A percentile compares a stretch with the other conserved stretches of the same genome.
phyloP scores from a whole-genome alignment of 495 filamentous ascomycete species.

The Penicillium parvum region DNA sequence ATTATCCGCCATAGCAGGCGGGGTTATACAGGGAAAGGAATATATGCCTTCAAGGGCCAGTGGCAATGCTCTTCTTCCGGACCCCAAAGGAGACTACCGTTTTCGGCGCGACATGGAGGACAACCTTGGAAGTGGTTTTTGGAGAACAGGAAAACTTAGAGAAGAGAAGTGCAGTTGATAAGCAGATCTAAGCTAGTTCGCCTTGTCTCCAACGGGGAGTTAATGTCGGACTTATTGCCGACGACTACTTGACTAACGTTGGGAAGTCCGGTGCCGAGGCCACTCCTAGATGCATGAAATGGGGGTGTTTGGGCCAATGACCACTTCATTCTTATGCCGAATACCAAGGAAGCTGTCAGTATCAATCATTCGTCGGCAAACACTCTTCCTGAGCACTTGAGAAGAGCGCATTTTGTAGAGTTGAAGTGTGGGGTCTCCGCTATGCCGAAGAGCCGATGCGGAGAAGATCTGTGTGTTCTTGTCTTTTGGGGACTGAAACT shows the following conservation, averaged over 20 bases:
- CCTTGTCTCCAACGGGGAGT: constrained; percentile 6
- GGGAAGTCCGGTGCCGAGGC: background rate
- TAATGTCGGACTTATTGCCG: constrained; percentile 12
- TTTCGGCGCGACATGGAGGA: constrained; percentile 13
- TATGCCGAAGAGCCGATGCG: constrained; percentile 25
- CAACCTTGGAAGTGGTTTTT: background rate
- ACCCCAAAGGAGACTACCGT: constrained; percentile 9
- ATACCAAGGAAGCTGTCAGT: too few species aligned
- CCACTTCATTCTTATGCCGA: too few species aligned
- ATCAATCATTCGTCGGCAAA: background rate
- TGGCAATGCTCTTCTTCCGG: constrained; percentile 1
- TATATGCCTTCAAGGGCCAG: background rate
- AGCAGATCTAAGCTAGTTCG: background rate
- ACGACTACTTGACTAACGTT: background rate
- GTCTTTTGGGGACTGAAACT: too few species aligned
- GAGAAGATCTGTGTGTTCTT: constrained; percentile 8
- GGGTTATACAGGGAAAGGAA: background rate
- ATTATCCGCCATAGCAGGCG: constrained; percentile 32
- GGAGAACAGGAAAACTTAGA: background rate
- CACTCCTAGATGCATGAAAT: too few species aligned
- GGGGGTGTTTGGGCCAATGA: background rate
- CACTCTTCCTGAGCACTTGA: background rate
- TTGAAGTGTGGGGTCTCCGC: constrained; percentile 4
- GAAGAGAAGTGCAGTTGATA: background rate
- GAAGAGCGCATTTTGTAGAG: background rate